A percentile compares a stretch with the other conserved stretches of the same genome.
Evolutionary conservation across 2,329 filamentous ascomycete species (phyloP).

Genomic region (Bertia moriformis): DNA sequence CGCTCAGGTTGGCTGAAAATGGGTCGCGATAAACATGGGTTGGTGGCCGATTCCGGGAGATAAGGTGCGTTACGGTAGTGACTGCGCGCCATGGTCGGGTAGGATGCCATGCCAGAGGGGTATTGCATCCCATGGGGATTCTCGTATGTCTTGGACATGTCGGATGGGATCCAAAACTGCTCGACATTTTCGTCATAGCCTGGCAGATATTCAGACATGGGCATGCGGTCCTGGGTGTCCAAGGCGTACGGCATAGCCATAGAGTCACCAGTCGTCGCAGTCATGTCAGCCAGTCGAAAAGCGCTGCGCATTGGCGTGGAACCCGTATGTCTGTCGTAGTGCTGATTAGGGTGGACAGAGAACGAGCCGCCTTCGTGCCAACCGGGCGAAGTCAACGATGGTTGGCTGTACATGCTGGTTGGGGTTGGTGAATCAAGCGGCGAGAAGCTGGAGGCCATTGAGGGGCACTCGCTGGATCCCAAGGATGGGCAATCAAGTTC

Average conservation of each 20-base stretch:
- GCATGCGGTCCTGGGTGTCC: conserved; percentile 16
- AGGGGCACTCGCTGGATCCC: conserved; percentile 20
- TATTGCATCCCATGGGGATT: conserved; percentile 9
- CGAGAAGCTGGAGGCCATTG: conserved; percentile 21
- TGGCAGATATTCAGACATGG: conserved; percentile 17
- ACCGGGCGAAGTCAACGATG: conserved; percentile 16
- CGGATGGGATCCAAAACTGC: conserved; percentile 18
- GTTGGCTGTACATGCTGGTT: conserved; percentile 20
- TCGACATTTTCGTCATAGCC: conserved; percentile 20
- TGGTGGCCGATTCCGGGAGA: conserved; percentile 19
- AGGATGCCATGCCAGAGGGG: conserved; percentile 16
- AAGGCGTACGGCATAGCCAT: conserved; percentile 15
- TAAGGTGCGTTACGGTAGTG: conserved; percentile 13
- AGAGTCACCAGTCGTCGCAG: conserved; percentile 11
- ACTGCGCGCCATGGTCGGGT: conserved; percentile 15
- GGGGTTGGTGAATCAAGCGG: conserved; percentile 21
- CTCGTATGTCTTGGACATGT: conserved; percentile 18
- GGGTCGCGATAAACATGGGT: conserved; percentile 19
- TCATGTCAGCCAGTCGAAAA: conserved; percentile 17
- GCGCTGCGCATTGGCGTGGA: conserved; percentile 16
- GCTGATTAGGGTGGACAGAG: conserved; percentile 10
- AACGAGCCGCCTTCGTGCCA: conserved; percentile 16
- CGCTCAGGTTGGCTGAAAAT: conserved; percentile 20
- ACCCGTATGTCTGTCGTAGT: conserved; percentile 12
- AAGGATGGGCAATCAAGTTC: conserved; percentile 20